Evolutionary conservation across 192 early-diverging fungal genomes (phyloP).

Genomic region (Coemansia sp.): DNA sequence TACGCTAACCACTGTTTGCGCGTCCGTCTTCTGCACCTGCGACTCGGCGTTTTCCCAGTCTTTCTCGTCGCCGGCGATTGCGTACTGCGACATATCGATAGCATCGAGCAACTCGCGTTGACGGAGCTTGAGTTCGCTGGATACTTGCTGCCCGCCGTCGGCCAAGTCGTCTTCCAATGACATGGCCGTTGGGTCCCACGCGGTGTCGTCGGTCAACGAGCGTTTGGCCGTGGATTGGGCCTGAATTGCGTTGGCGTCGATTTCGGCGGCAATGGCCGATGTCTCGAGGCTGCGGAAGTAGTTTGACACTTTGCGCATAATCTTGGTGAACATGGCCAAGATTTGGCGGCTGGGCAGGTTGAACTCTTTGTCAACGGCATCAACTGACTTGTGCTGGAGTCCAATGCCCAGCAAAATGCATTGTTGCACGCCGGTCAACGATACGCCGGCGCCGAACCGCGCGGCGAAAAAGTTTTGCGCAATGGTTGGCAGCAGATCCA

Average conservation of each 20-base stretch:
- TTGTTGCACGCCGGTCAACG: slow-evolving; percentile 82
- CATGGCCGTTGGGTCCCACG: slow-evolving; percentile 83
- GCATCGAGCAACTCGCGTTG: slow-evolving; percentile 80
- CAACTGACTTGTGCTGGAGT: slow-evolving; percentile 88
- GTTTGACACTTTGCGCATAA: slow-evolving; percentile 79
- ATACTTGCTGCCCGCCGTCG: slow-evolving; percentile 75
- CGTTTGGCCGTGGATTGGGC: slow-evolving; percentile 19
- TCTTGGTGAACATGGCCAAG: slow-evolving; percentile 91
- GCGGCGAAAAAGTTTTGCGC: slow-evolving; percentile 77
- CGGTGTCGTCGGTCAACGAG: slow-evolving; percentile 62
- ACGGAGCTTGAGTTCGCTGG: slow-evolving; percentile 62
- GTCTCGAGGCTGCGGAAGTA: slow-evolving; percentile 65
- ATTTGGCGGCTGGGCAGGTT: slow-evolving; percentile 79
- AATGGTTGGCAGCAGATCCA: slow-evolving; percentile 86
- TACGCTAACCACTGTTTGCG: slow-evolving; percentile 68
- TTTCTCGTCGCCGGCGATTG: slow-evolving; percentile 66
- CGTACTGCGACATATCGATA: slow-evolving; percentile 74
- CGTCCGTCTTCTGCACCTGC: slow-evolving; percentile 61
- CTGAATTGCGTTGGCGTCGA: slow-evolving; percentile 7
- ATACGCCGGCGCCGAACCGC: slow-evolving; percentile 57
- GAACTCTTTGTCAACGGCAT: slow-evolving; percentile 85
- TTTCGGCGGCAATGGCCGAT: slow-evolving; percentile 25
- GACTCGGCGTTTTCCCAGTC: slow-evolving; percentile 72
- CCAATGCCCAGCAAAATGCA: slow-evolving; percentile 86
- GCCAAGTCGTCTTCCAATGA: slow-evolving; percentile 81